Base-by-base conservation (phyloP, 257 asterid species). In the Solanum piurae region DNA sequence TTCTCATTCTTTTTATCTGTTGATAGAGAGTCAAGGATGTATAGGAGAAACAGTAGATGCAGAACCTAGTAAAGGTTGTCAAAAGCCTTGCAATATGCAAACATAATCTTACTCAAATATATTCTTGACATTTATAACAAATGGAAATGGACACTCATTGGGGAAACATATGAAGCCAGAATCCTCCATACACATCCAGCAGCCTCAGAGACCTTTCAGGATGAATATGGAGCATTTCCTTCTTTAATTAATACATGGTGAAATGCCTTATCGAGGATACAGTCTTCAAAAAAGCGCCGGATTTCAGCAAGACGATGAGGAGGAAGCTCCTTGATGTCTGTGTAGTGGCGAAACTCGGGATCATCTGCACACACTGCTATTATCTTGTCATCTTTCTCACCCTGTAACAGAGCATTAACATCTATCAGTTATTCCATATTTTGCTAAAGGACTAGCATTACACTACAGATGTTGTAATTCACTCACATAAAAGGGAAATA, bases 281-380 rank as follows among this genome's bases (percentile, higher is more conserved):
- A 96, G 90, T 96, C 98, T 93, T 96, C 98, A 90, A 96, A 96
- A 90, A 96, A 96, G 77, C 98, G 98, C 62, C 98, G 96, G 64
- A 96, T 96, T 89, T 95, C 98, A 93, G 98, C 98, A 85, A 95
- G 98, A 75, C 98, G 98, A 25, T 96, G 98, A 60, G 98, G 98
- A 76, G 98, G 93, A 77, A 95, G 95, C 20, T 94, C 98, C 86
- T 92, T 92, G 55, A 96, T 94, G 92, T 94, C 96, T 52, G 75
- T 91, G 89, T 91, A 92, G 87, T 95, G 98, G 85, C 98, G 98
- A 87, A 94, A 95, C 91, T 96, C 98, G 1, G 98, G 98, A 89
- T 94, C 98, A 86, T 95, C 98, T 83, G 98, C 98, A 49, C 98
- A 95, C n/a, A 96, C 98, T 33, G 98, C 98, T 29, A 96, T 96